Percentiles rank a stretch among this genome's conserved stretches.
phyloP scores from a whole-genome alignment of 495 filamentous ascomycete species.

The Hypoxylon cercidicola region DNA sequence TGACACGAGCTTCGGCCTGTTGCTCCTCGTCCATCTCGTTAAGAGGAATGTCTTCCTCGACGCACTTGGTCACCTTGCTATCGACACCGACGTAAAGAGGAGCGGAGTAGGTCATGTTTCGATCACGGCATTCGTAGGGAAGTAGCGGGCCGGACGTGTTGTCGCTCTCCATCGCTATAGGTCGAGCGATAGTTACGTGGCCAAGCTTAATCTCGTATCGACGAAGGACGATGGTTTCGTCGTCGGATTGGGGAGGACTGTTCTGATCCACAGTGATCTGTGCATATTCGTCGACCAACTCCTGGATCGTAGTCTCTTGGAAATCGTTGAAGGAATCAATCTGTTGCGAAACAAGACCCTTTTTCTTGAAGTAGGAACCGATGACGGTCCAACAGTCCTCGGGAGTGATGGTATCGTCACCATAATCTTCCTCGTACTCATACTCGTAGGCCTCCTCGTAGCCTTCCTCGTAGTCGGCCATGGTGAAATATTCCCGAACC shows the following conservation, averaged over 20 bases:
- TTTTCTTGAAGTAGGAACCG: conserved; percentile 91
- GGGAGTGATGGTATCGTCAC: conserved; percentile 77
- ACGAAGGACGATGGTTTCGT: conserved; percentile 80
- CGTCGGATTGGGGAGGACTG: conserved; percentile 69
- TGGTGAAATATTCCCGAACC: conserved; percentile 16
- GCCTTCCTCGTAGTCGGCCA: conserved; percentile 45
- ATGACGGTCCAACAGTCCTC: conserved; percentile 99
- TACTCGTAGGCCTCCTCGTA: conserved; percentile 51
- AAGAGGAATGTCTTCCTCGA: conserved; percentile 74
- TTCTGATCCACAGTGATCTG: conserved; percentile 90
- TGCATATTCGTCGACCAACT: conserved; percentile 88
- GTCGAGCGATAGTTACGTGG: conserved; percentile 80
- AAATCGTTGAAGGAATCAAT: conserved; percentile 99
- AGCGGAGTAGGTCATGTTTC: conserved; percentile 93
- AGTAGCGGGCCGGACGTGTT: conserved; percentile 82
- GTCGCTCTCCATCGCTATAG: conserved; percentile 90
- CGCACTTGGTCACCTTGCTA: conserved; percentile 80
- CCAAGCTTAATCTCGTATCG: conserved; percentile 95
- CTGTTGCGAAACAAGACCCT: conserved; percentile 97
- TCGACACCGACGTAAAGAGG: conserved; percentile 88
- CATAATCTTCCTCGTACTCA: conserved; percentile 57
- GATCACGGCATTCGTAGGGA: conserved; percentile 91
- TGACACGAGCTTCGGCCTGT: conserved; percentile 56
- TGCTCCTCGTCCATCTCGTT: conserved; percentile 72
- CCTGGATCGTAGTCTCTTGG: conserved; percentile 88